Evolutionary conservation across 1,284 basidiomycete species (phyloP).

Genomic region (Xanthoconium separans): DNA sequence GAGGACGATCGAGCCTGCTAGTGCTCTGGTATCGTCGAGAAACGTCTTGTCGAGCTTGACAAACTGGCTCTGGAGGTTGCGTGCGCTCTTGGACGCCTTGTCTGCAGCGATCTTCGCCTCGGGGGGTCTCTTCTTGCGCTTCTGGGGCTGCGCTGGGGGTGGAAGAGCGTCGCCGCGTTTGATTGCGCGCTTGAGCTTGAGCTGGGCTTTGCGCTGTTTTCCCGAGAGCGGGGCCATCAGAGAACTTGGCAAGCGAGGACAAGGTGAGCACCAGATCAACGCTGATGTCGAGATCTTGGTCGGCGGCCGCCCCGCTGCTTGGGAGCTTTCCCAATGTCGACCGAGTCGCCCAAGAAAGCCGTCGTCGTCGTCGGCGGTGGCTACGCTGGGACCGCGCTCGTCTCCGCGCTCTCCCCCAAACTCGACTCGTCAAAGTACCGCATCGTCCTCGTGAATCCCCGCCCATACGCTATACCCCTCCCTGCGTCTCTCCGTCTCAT

Average conservation of each 20-base stretch:
- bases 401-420: constrained; percentile 36
- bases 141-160: constrained; percentile 32
- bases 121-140: constrained; percentile 12
- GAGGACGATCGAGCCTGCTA: constrained; percentile 57
- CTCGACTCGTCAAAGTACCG: constrained; percentile 38
- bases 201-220: constrained; percentile 70
- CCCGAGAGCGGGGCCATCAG: constrained; percentile 56
- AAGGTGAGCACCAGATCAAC: no score
- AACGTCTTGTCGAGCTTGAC: constrained; percentile 62
- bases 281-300: no score
- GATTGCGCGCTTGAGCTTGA: constrained; percentile 74
- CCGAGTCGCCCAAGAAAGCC: neutral
- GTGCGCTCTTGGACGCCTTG: constrained; percentile 24
- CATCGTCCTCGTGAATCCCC: constrained; percentile 41
- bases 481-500: constrained; percentile 40
- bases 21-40: constrained; percentile 57
- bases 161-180: constrained; percentile 72
- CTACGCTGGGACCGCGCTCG: constrained; percentile 34
- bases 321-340: no score
- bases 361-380: constrained; percentile 49
- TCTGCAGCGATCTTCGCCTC: neutral
- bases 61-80: constrained; percentile 71
- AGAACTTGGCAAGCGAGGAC: no score
- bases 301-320: no score
- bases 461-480: constrained; percentile 38